A percentile compares a stretch with the other conserved stretches of the same genome.
These are phyloP conservation scores for Colletotrichum scovillei DNA, from an alignment of 2,329 filamentous ascomycete species.

Conservation along the genomic window DNA sequence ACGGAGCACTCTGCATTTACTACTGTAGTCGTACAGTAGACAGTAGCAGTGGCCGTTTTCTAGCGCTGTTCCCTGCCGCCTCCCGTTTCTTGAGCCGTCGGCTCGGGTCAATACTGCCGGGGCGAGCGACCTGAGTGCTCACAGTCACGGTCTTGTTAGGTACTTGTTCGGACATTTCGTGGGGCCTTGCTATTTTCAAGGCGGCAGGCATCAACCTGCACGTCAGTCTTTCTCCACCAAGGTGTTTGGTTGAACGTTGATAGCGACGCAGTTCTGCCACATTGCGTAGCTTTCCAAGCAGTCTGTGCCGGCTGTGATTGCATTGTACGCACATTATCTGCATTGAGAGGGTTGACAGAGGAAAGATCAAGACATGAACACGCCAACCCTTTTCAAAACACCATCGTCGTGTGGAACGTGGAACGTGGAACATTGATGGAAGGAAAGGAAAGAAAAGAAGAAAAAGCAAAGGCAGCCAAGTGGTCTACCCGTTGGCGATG, in stretches of 20 bases:
- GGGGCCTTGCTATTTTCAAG: not conserved
- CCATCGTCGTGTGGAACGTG: not conserved
- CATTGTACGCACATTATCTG: not conserved
- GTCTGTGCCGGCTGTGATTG: conserved; percentile 10
- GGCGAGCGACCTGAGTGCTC: not conserved
- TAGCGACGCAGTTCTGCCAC: not conserved
- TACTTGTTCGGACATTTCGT: not conserved
- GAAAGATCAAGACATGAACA: not conserved
- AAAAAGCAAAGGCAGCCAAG: not conserved
- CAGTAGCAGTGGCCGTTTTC: not conserved
- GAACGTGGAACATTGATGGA: not conserved
- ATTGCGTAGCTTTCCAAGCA: not conserved
- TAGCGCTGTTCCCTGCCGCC: conserved; percentile 12
- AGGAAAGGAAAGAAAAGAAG: not conserved
- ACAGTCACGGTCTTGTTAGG: not conserved
- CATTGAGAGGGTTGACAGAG: conserved; percentile 9
- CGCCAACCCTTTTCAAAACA: not conserved
- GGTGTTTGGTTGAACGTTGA: not conserved
- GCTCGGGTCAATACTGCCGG: not conserved
- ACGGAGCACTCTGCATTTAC: too few relatives aligned
- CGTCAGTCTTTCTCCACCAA: not conserved
- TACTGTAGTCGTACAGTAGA: too few relatives aligned
- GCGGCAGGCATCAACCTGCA: too few relatives aligned
- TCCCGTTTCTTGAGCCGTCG: conserved; percentile 1
- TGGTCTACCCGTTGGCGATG: not conserved